Percentiles rank a stretch among this genome's conserved stretches.
Evolutionary conservation across 2,329 filamentous ascomycete genomes (phyloP).

Genomic region (Monosporascus sp.): DNA sequence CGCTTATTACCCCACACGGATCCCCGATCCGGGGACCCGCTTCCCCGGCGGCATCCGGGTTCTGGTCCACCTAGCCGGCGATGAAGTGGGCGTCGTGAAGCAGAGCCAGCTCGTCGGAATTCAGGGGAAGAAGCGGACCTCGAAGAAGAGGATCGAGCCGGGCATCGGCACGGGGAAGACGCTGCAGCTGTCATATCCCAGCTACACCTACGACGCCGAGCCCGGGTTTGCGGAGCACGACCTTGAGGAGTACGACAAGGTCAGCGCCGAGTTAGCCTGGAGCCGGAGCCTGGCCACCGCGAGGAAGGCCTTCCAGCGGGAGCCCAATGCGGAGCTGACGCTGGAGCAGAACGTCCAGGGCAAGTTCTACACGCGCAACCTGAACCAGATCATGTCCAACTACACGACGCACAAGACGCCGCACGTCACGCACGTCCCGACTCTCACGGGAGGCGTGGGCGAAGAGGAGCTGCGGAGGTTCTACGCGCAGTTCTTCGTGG

Average conservation of each 20-base stretch:
- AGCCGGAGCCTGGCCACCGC: conserved; percentile 56
- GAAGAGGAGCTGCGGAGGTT: conserved; percentile 53
- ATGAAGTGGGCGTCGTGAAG: conserved; percentile 34
- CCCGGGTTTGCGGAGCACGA: conserved; percentile 68
- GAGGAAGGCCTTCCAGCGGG: conserved; percentile 57
- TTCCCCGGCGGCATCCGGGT: conserved; percentile 35
- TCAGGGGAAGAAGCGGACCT: conserved; percentile 36
- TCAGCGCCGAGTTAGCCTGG: conserved; percentile 63
- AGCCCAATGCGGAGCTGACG: conserved; percentile 57
- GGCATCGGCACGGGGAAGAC: conserved; percentile 33
- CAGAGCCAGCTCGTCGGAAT: conserved; percentile 39
- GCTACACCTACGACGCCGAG: conserved; percentile 41
- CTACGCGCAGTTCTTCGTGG: conserved; percentile 61
- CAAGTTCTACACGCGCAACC: conserved; percentile 52
- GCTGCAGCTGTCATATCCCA: conserved; percentile 30
- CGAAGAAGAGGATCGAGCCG: conserved; percentile 26
- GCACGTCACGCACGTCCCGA: conserved; percentile 65
- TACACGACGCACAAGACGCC: conserved; percentile 55
- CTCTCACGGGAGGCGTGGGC: conserved; percentile 58
- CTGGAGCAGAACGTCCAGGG: conserved; percentile 60
- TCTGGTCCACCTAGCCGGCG: conserved; percentile 35
- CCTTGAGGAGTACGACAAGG: conserved; percentile 59
- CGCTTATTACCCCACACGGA: conserved; percentile 39
- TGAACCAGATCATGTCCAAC: conserved; percentile 57
- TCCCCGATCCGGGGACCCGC: conserved; percentile 35